Conservation (phyloP, 2,329 filamentous ascomycete genomes). For the Phialocephala subalpina region DNA sequence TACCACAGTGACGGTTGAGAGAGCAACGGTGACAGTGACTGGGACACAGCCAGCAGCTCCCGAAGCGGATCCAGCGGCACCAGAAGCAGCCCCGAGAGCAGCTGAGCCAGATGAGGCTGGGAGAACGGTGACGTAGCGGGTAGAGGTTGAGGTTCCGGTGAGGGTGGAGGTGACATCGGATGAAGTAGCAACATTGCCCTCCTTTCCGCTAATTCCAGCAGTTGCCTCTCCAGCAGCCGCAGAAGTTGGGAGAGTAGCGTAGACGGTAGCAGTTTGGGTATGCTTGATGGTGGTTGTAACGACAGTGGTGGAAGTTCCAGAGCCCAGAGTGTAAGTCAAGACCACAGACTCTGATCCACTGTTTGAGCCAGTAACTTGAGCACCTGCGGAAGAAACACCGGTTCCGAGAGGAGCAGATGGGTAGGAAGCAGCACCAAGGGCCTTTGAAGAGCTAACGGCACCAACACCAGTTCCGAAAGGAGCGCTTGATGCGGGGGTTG, state of each 20-base stretch:
- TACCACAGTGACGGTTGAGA: conserved; percentile 41
- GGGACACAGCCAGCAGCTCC: conserved; percentile 30
- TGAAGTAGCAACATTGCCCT: conserved; percentile 9
- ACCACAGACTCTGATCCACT: conserved; percentile 26
- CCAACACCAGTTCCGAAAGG: conserved; percentile 28
- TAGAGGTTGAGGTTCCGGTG: conserved; percentile 28
- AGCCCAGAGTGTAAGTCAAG: conserved; percentile 51
- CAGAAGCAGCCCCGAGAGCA: conserved; percentile 9
- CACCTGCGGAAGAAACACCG: conserved; percentile 11
- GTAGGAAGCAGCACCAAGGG: conserved; percentile 13
- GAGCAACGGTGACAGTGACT: conserved; percentile 41
- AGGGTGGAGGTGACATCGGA: conserved; percentile 25
- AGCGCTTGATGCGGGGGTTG: conserved; percentile 12
- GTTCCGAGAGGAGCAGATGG: conserved; percentile 16
- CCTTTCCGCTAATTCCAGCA: conserved; percentile 13
- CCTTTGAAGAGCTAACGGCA: background rate
- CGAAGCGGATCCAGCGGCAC: conserved; percentile 13
- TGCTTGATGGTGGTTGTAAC: conserved; percentile 52
- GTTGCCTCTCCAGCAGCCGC: conserved; percentile 10
- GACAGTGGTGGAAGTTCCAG: conserved; percentile 52
- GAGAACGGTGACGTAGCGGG: conserved; percentile 30
- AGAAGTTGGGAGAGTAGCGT: conserved; percentile 32
- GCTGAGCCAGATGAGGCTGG: conserved; percentile 11
- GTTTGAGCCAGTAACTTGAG: conserved; percentile 12
- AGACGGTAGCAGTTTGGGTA: conserved; percentile 45